These are phyloP conservation scores for Starmera quercuum DNA, from an alignment of 805 yeast species.

Conservation along the genomic window DNA sequence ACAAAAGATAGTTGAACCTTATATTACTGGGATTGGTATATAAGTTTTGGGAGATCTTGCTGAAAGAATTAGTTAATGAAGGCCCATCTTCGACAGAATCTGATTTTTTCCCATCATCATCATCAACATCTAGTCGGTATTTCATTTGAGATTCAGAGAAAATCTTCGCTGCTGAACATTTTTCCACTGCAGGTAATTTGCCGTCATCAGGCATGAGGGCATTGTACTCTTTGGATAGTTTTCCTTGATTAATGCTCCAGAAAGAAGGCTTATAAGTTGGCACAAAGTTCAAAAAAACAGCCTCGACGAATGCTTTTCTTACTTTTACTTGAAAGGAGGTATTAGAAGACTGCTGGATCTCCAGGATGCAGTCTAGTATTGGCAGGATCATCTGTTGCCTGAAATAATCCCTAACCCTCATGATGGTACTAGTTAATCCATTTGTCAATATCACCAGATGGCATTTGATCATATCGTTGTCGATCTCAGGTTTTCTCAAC, in stretches of 20 bases:
- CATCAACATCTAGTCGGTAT: no score
- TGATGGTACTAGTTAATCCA: conserved; percentile 51
- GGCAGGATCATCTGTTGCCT: conserved; percentile 39
- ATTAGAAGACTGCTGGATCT: conserved; percentile 31
- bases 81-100: no score
- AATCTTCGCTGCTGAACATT: no score
- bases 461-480: conserved; percentile 7
- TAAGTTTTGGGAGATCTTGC: no score
- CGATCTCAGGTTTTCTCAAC: conserved; percentile 22
- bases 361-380: conserved; percentile 45
- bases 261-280: conserved; percentile 12
- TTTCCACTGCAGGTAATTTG: no score
- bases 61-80: no score
- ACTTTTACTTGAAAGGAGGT: conserved; percentile 28
- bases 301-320: conserved; percentile 35
- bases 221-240: neutral
- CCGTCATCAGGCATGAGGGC: conserved; percentile 13
- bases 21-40: no score
- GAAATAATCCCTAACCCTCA: conserved; percentile 40
- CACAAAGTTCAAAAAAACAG: conserved; percentile 26
- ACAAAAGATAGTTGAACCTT: conserved; percentile 43
- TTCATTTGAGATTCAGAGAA: no score
- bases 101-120: no score
- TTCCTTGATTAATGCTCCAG: no score
- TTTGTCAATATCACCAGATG: conserved; percentile 33